Percentiles rank a stretch among this genome's conserved stretches.
Evolutionary conservation across 2,329 filamentous ascomycete genomes (phyloP).

Genomic region (Ploettnerulaceae sp.): DNA sequence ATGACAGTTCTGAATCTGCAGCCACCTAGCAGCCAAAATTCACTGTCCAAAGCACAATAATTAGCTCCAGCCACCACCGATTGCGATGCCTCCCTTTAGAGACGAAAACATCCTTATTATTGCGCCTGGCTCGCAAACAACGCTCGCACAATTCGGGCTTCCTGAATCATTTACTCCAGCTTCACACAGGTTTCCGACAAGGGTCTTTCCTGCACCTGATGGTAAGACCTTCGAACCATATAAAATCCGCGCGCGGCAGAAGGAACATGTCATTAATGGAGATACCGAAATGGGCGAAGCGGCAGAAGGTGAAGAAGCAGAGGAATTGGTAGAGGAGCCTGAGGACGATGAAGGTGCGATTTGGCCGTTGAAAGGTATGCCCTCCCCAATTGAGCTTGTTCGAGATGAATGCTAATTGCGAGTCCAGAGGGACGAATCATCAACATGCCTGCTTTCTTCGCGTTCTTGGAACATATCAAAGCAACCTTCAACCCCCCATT

Average conservation of each 20-base stretch:
- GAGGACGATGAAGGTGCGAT: slow-evolving; percentile 84
- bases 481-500: slow-evolving; percentile 84
- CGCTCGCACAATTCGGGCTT: slow-evolving; percentile 34
- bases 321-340: slow-evolving; percentile 82
- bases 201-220: slow-evolving; percentile 83
- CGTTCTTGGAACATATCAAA: slow-evolving; percentile 88
- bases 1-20: not conserved
- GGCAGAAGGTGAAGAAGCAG: slow-evolving; percentile 41
- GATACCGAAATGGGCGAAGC: slow-evolving; percentile 34
- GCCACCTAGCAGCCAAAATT: not conserved
- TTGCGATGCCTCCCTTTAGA: slow-evolving; percentile 31
- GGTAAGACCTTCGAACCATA: slow-evolving; percentile 77
- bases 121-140: slow-evolving; percentile 40
- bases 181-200: slow-evolving; percentile 78
- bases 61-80: not conserved
- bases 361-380: slow-evolving; percentile 67
- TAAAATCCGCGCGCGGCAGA: slow-evolving; percentile 65
- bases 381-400: slow-evolving; percentile 1
- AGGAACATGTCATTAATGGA: slow-evolving; percentile 35
- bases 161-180: slow-evolving; percentile 66
- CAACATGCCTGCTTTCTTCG: slow-evolving; percentile 90
- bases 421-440: slow-evolving; percentile 72
- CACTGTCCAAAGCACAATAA: not conserved
- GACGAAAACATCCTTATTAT: slow-evolving; percentile 38
- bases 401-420: slow-evolving; percentile 2